Percentiles rank a stretch among this genome's conserved stretches.
These are phyloP conservation scores for Pseudogymnoascus sp. DNA, from an alignment of 2,329 filamentous ascomycete species.

Conservation along the genomic window DNA sequence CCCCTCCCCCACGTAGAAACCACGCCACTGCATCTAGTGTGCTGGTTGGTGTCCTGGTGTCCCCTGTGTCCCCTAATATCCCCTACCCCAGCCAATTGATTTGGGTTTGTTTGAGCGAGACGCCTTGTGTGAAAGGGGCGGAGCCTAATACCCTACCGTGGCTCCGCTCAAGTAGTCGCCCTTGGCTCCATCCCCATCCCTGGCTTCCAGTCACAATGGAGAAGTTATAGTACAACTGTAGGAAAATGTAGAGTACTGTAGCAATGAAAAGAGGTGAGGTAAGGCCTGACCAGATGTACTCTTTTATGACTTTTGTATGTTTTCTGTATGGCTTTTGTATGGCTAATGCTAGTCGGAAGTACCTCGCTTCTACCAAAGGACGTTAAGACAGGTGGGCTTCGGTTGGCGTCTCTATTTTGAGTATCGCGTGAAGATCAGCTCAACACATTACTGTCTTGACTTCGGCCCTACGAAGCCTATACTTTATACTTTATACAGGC, in stretches of 20 bases:
- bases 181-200: not conserved
- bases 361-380: slow-evolving; percentile 1
- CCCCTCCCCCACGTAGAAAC: slow-evolving; percentile 2
- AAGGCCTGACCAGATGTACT: not conserved
- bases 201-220: not conserved
- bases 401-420: slow-evolving; percentile 7
- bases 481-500: slow-evolving; percentile 5
- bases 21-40: slow-evolving; percentile 3
- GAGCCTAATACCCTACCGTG: slow-evolving; percentile 2
- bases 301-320: not conserved
- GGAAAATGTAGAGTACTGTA: not conserved
- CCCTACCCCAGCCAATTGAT: not conserved
- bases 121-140: slow-evolving; percentile 4
- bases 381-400: slow-evolving; percentile 6
- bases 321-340: not conserved
- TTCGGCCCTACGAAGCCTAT: not conserved
- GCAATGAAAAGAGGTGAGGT: not conserved
- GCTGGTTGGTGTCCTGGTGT: not conserved
- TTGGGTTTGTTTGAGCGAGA: not conserved
- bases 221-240: not conserved
- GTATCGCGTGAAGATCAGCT: slow-evolving; percentile 3
- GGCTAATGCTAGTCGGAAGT: not conserved
- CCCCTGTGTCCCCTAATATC: not conserved
- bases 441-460: not conserved
- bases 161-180: not conserved